A percentile compares a stretch with the other conserved stretches of the same genome.
Conservation (phyloP, 768 basidiomycete species). For the Amanita thiersii region DNA sequence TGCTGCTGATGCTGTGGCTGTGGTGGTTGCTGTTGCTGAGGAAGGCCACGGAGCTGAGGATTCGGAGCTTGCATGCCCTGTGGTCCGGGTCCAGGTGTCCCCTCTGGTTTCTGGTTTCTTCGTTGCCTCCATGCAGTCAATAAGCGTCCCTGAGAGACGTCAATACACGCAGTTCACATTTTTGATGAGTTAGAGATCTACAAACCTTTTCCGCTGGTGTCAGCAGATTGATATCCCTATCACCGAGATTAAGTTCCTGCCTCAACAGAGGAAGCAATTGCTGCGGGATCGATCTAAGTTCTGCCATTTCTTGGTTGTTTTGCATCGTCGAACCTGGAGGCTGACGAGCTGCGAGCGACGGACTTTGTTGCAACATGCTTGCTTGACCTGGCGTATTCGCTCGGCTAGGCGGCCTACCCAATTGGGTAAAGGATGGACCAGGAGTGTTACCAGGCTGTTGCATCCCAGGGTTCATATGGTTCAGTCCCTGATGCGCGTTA, state of each 20-base stretch:
- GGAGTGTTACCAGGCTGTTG: constrained; percentile 7
- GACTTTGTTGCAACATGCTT: constrained; percentile 8
- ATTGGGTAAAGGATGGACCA: constrained; percentile 3
- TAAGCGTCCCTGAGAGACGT: neutral
- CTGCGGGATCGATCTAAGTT: constrained; percentile 3
- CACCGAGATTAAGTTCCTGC: constrained; percentile 2
- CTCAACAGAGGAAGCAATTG: neutral
- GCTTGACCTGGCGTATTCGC: constrained; percentile 7
- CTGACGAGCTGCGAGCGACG: constrained; percentile 7
- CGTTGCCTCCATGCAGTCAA: constrained; percentile 1
- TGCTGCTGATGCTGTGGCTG: constrained; percentile 4
- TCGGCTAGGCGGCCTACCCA: constrained; percentile 8
- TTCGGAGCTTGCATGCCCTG: constrained; percentile 5
- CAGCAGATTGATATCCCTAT: constrained; percentile 7
- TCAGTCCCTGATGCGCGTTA: neutral
- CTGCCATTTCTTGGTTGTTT: neutral
- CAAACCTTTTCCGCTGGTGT: constrained; percentile 6
- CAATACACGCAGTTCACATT: neutral
- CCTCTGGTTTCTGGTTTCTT: constrained; percentile 3
- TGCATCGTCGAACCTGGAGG: constrained; percentile 4
- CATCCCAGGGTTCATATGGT: constrained; percentile 1
- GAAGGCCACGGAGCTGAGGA: constrained; percentile 2
- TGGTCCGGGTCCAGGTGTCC: neutral
- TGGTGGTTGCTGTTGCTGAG: constrained; percentile 1
- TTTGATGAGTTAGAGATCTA: neutral